phyloP scores from a whole-genome alignment of 208 protist genomes.

The Acanthamoeba sp. region DNA sequence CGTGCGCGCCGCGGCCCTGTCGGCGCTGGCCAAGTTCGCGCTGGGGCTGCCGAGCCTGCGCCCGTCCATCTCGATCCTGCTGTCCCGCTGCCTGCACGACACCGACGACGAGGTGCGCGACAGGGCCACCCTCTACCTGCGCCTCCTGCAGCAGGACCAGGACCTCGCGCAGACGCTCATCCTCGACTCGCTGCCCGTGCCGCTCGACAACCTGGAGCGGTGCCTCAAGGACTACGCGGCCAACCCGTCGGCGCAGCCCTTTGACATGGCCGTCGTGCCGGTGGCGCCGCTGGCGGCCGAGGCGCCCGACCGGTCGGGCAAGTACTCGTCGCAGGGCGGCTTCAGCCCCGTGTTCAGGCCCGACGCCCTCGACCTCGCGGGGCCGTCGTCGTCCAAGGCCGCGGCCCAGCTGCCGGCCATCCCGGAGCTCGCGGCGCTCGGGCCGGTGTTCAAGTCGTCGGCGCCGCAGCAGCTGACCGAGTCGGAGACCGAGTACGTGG shows the following conservation, averaged over 20 bases:
- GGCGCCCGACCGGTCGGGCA: background rate
- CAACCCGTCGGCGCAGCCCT: conserved; percentile 44
- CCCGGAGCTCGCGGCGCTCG: conserved; percentile 88
- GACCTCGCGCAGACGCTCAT: conserved; percentile 67
- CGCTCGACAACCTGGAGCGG: conserved; percentile 78
- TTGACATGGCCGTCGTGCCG: conserved; percentile 75
- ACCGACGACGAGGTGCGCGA: conserved; percentile 99
- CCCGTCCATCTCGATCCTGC: conserved; percentile 92
- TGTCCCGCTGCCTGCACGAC: conserved; percentile 95
- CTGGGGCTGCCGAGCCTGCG: conserved; percentile 92
- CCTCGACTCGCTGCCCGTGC: conserved; percentile 68
- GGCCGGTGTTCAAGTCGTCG: conserved; percentile 87
- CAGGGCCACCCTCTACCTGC: conserved; percentile 95
- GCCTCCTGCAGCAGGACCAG: conserved; percentile 92
- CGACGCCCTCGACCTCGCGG: background rate
- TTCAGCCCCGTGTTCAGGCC: background rate
- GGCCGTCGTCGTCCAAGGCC: too few species aligned
- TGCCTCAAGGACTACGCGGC: conserved; percentile 76
- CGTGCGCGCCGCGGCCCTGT: conserved; percentile 96
- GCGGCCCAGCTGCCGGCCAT: conserved; percentile 75
- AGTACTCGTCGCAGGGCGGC: background rate
- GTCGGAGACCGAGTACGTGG: conserved; percentile 97
- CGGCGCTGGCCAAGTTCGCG: conserved; percentile 98
- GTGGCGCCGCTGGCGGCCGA: background rate
- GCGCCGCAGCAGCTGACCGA: conserved; percentile 94